These are phyloP conservation scores for Rhododendron williamsianum DNA, from an alignment of 148 eudicot species.

Conservation along the genomic window DNA sequence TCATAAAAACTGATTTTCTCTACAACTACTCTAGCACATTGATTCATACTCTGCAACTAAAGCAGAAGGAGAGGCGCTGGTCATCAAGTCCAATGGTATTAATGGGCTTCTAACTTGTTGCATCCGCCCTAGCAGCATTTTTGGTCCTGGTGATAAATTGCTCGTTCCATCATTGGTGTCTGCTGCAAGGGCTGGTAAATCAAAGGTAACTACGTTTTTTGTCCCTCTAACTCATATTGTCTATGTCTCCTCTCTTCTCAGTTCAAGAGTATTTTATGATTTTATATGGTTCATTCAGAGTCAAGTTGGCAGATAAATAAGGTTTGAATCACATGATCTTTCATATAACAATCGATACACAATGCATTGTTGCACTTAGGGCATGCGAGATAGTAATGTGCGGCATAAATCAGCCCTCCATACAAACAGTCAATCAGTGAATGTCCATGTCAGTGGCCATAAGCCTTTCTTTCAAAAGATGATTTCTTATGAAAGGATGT, in stretches of 20 bases:
- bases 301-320: background rate
- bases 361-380: background rate
- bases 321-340: background rate
- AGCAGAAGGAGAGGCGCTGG: conserved; percentile 87
- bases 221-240: background rate
- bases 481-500: background rate
- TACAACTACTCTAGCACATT: conserved; percentile 53
- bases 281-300: background rate
- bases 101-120: conserved; percentile 91
- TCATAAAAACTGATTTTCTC: background rate
- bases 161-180: conserved; percentile 82
- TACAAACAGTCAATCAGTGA: background rate
- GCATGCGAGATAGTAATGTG: background rate
- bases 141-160: conserved; percentile 95
- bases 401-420: background rate
- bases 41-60: conserved; percentile 91
- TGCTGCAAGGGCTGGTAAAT: conserved; percentile 93
- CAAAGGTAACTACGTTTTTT: conserved; percentile 49
- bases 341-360: background rate
- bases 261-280: background rate
- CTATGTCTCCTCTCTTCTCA: background rate
- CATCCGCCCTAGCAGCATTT: conserved; percentile 89
- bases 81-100: conserved; percentile 75
- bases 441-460: background rate
- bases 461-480: background rate